Conservation (phyloP, 176 grass and related monocot genomes). For the Carex cristatella region DNA sequence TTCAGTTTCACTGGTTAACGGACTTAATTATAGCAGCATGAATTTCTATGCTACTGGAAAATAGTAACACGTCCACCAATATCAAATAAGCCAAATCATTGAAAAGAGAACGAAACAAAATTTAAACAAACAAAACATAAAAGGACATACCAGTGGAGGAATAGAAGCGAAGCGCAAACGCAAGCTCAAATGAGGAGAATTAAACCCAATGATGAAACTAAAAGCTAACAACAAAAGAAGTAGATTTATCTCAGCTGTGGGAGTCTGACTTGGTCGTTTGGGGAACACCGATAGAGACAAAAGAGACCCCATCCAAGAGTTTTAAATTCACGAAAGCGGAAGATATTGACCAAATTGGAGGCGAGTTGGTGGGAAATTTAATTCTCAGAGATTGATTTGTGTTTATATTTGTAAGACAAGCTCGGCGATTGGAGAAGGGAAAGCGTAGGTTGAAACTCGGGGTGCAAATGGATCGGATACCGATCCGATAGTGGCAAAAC, state of each 20-base stretch:
- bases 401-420: background rate
- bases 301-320: slow-evolving; percentile 10
- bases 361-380: slow-evolving; percentile 4
- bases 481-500: no score
- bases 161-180: background rate
- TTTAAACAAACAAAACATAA: background rate
- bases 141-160: background rate
- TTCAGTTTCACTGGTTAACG: background rate
- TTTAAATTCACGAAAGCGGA: slow-evolving; percentile 15
- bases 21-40: background rate
- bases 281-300: background rate
- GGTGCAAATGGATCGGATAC: no score
- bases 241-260: slow-evolving; percentile 1
- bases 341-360: background rate
- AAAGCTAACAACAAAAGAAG: background rate
- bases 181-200: background rate
- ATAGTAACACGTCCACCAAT: no score
- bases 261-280: background rate
- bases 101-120: background rate
- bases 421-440: background rate
- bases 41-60: background rate
- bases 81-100: background rate
- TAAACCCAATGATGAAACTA: background rate
- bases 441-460: background rate
- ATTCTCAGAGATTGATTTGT: background rate